These are phyloP conservation scores for Hysterangium stoloniferum DNA, from an alignment of 768 basidiomycete species.

Conservation along the genomic window DNA sequence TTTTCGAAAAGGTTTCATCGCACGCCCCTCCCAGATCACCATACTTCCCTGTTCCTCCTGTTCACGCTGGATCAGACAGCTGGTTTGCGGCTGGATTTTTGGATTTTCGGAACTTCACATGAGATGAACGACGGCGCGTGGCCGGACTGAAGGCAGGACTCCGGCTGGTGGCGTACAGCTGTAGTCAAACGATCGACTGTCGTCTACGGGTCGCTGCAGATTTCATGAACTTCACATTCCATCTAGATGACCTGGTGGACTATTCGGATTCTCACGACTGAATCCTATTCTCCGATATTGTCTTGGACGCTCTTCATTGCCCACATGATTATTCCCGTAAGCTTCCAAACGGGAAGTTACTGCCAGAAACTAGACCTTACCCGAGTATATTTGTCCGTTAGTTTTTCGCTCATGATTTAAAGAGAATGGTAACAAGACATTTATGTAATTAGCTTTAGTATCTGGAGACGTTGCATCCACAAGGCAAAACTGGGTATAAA, in stretches of 20 bases:
- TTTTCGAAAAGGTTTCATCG: too few species aligned
- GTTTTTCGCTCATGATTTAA: too few species aligned
- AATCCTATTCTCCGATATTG: conserved; percentile 18
- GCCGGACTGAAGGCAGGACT: conserved; percentile 55
- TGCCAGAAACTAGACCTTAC: conserved; percentile 24
- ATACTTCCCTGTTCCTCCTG: conserved; percentile 40
- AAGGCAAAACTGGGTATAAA: too few species aligned
- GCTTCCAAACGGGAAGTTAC: conserved; percentile 12
- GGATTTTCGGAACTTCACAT: conserved; percentile 31
- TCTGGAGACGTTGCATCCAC: too few species aligned
- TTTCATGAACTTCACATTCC: conserved; percentile 47
- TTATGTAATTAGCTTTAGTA: too few species aligned
- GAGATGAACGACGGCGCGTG: conserved; percentile 27
- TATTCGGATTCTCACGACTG: conserved; percentile 15
- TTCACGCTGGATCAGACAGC: conserved; percentile 36
- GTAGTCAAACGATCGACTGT: conserved; percentile 43
- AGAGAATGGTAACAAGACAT: too few species aligned
- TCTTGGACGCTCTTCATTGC: conserved; percentile 23
- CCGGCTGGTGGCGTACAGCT: conserved; percentile 61
- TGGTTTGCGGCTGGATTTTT: conserved; percentile 45
- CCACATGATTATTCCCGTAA: conserved; percentile 19
- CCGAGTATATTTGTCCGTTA: conserved; percentile 25
- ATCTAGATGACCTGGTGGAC: conserved; percentile 35
- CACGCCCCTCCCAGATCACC: too few species aligned
- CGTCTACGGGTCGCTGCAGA: conserved; percentile 60